These are phyloP conservation scores for Sporormia fimetaria DNA, from an alignment of 495 filamentous ascomycete species.

Conservation along the genomic window DNA sequence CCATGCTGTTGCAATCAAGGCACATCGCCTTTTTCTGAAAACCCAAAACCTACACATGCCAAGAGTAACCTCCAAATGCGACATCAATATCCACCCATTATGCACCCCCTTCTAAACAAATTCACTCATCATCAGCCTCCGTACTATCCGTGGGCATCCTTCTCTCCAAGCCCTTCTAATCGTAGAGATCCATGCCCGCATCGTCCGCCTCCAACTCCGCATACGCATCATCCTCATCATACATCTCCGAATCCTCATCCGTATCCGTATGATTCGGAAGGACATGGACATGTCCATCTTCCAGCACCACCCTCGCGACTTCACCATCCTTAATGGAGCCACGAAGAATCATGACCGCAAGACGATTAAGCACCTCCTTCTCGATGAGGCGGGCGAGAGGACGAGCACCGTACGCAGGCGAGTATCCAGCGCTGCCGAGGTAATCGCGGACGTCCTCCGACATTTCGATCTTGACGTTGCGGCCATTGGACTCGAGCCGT, in stretches of 20 bases:
- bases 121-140: too few species aligned
- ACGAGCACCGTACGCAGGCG: conserved; percentile 83
- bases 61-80: too few species aligned
- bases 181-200: conserved; percentile 34
- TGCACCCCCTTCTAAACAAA: too few species aligned
- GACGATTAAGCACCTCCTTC: conserved; percentile 85
- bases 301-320: conserved; percentile 62
- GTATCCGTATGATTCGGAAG: conserved; percentile 68
- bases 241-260: conserved; percentile 39
- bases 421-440: conserved; percentile 78
- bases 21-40: too few species aligned
- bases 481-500: conserved; percentile 64
- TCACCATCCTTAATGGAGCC: conserved; percentile 80
- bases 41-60: too few species aligned
- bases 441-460: conserved; percentile 79
- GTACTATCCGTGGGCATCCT: too few species aligned
- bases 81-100: too few species aligned
- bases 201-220: conserved; percentile 56
- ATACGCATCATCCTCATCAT: conserved; percentile 58
- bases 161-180: conserved; percentile 13
- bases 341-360: conserved; percentile 80
- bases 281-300: conserved; percentile 64
- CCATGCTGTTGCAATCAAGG: too few species aligned
- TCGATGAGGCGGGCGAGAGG: conserved; percentile 84
- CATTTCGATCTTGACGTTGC: conserved; percentile 68